Conservation (phyloP, 2,329 filamentous ascomycete species). For the Elsinoe ampelina region DNA sequence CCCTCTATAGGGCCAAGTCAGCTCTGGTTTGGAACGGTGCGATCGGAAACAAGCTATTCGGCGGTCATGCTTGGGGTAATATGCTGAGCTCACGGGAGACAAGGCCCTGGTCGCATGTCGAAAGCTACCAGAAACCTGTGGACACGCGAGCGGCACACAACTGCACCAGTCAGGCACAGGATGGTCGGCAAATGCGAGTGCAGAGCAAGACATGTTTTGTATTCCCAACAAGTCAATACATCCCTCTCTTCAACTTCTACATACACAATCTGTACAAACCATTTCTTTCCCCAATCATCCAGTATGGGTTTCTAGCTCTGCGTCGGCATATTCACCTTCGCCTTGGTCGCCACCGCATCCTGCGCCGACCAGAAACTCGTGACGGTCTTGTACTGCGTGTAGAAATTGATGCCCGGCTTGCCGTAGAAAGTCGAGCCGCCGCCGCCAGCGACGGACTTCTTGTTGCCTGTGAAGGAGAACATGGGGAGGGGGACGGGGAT, state of each 20-base stretch:
- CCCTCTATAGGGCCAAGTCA: no score
- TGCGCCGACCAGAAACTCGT: constrained; percentile 82
- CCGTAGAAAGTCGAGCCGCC: constrained; percentile 94
- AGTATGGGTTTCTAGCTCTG: constrained; percentile 32
- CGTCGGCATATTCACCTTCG: constrained; percentile 79
- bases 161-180: no score
- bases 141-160: no score
- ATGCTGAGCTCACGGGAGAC: no score
- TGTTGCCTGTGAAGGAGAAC: constrained; percentile 58
- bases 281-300: neutral
- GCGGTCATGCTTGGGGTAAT: no score
- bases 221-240: no score
- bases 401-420: constrained; percentile 83
- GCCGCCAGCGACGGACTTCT: constrained; percentile 86
- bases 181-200: no score
- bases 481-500: constrained; percentile 43
- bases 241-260: neutral
- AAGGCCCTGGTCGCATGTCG: no score
- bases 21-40: no score
- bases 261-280: neutral
- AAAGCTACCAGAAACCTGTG: no score
- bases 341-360: constrained; percentile 77
- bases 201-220: no score
- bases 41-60: no score
- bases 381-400: constrained; percentile 96